phyloP scores from a whole-genome alignment of 768 basidiomycete species.

The Imleria badia region DNA sequence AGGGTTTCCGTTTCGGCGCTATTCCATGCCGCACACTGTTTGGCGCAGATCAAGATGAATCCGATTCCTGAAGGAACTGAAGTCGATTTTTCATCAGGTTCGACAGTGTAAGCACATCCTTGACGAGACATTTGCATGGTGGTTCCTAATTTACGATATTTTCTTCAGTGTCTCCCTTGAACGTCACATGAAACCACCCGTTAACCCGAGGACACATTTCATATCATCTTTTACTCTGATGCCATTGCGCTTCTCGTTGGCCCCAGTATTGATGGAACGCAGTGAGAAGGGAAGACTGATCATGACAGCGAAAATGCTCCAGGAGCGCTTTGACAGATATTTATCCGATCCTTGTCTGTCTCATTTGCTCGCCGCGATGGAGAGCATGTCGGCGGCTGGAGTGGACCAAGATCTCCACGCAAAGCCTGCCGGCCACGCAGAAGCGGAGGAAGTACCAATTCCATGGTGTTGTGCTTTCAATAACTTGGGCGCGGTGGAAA shows the following conservation, averaged over 20 bases:
- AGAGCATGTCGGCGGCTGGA: not conserved
- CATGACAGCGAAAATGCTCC: slow-evolving; percentile 11
- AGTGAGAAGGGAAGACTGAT: slow-evolving; percentile 13
- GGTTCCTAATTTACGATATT: too few relatives aligned
- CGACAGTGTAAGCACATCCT: slow-evolving; percentile 9
- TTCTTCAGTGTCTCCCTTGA: slow-evolving; percentile 15
- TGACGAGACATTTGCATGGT: too few relatives aligned
- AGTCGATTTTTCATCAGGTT: slow-evolving; percentile 11
- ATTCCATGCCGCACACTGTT: slow-evolving; percentile 24
- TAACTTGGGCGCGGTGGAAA: slow-evolving; percentile 16
- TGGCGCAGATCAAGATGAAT: slow-evolving; percentile 24
- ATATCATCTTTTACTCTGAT: slow-evolving; percentile 14
- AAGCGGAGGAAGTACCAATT: not conserved
- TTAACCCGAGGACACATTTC: slow-evolving; percentile 19
- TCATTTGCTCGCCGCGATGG: slow-evolving; percentile 3
- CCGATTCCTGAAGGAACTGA: slow-evolving; percentile 13
- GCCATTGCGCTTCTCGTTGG: slow-evolving; percentile 20
- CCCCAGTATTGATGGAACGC: slow-evolving; percentile 1
- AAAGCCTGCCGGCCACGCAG: not conserved
- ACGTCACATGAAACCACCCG: slow-evolving; percentile 17
- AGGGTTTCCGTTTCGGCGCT: slow-evolving; percentile 16
- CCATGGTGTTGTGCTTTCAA: slow-evolving; percentile 11
- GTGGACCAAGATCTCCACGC: not conserved
- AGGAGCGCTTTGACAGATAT: slow-evolving; percentile 12
- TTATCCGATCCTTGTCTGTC: slow-evolving; percentile 15